These are phyloP conservation scores for Cucurbita argyrosperma DNA, from an alignment of 306 rosid genomes.

Conservation along the genomic window DNA sequence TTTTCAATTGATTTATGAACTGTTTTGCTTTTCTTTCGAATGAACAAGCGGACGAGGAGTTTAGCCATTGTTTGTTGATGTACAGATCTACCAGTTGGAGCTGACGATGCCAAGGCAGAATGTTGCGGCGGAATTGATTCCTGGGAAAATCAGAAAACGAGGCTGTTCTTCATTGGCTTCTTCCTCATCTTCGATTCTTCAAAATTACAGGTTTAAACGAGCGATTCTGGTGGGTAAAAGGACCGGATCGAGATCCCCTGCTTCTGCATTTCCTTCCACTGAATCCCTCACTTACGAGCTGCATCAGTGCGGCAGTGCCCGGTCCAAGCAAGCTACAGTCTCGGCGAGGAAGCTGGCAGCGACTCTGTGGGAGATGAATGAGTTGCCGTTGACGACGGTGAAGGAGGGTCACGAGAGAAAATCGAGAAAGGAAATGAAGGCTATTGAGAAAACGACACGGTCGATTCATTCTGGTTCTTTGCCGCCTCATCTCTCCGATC, in stretches of 20 bases:
- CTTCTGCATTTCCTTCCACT: conserved; percentile 35
- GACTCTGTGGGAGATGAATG: conserved; percentile 97
- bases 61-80: not conserved
- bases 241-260: conserved; percentile 72
- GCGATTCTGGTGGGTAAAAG: conserved; percentile 75
- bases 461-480: conserved; percentile 69
- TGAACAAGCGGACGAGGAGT: not conserved
- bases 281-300: conserved; percentile 51
- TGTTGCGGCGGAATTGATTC: conserved; percentile 47
- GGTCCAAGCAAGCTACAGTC: conserved; percentile 44
- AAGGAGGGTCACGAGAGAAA: conserved; percentile 32
- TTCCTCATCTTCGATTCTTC: conserved; percentile 68
- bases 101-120: conserved; percentile 57
- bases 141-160: conserved; percentile 88
- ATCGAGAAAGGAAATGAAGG: conserved; percentile 45
- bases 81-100: conserved; percentile 1
- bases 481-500: conserved; percentile 98
- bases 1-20: not conserved
- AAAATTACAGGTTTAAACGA: conserved; percentile 78
- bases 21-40: not conserved
- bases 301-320: conserved; percentile 21
- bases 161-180: conserved; percentile 93
- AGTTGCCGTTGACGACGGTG: conserved; percentile 70
- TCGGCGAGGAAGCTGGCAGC: conserved; percentile 99
- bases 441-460: conserved; percentile 53